Percentiles rank a stretch among this genome's conserved stretches.
Conservation (phyloP, 2,329 filamentous ascomycete species). For the Claviceps spartinae region DNA sequence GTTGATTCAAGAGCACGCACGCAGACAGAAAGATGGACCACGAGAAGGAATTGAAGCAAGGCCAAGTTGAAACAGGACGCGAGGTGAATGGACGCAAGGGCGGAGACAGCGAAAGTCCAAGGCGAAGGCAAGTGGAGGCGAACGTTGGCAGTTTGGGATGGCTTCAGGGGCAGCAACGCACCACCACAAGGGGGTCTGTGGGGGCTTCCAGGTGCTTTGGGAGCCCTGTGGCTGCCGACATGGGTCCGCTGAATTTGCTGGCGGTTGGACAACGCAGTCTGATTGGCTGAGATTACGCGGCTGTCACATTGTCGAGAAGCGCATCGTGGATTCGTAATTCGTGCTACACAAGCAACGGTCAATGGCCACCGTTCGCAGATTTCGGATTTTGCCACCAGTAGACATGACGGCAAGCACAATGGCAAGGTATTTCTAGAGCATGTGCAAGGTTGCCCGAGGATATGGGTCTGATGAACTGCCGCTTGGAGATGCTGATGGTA, state of each 20-base stretch:
- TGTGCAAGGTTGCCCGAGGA: too few species aligned
- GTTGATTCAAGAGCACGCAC: not conserved
- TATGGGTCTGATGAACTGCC: too few species aligned
- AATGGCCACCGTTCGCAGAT: not conserved
- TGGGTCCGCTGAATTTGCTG: constrained; percentile 10
- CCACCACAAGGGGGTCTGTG: too few species aligned
- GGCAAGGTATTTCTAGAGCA: too few species aligned
- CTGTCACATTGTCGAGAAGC: too few species aligned
- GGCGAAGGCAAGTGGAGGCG: constrained; percentile 5
- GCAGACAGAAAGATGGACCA: constrained; percentile 2
- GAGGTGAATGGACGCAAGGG: constrained; percentile 4
- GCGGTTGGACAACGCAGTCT: constrained; percentile 1
- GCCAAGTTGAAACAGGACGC: constrained; percentile 2
- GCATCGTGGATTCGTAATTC: not conserved
- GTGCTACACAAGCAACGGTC: not conserved
- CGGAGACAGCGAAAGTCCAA: constrained; percentile 5
- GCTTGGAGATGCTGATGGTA: too few species aligned
- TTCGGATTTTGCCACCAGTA: too few species aligned
- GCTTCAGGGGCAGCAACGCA: constrained; percentile 20
- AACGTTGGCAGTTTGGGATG: constrained; percentile 1
- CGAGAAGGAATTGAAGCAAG: constrained; percentile 4
- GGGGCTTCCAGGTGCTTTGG: too few species aligned
- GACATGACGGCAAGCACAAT: too few species aligned
- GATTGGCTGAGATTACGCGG: constrained; percentile 1
- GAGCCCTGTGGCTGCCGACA: not conserved